Evolutionary conservation across 805 yeast genomes (phyloP).

Genomic region (Candida palmyrensis): DNA sequence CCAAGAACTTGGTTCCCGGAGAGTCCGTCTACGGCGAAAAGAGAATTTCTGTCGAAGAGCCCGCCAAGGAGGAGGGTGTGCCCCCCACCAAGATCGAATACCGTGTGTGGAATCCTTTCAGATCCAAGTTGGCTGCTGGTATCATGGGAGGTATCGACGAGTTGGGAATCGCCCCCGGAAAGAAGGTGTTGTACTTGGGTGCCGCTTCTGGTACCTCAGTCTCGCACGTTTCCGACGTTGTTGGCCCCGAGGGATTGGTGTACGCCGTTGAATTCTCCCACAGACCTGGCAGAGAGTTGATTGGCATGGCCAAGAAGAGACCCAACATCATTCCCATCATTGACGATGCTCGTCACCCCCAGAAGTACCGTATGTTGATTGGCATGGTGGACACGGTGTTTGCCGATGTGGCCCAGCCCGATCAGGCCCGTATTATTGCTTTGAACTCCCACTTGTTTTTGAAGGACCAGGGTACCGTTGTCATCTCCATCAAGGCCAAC

Average conservation of each 20-base stretch:
- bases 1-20: slow-evolving; percentile 97
- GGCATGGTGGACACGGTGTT: slow-evolving; percentile 99
- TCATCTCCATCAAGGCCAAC: slow-evolving; percentile 98
- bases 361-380: slow-evolving; percentile 97
- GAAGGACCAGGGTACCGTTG: slow-evolving; percentile 98
- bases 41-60: slow-evolving; percentile 90
- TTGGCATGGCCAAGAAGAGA: slow-evolving; percentile 99
- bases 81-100: slow-evolving; percentile 94
- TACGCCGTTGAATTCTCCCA: slow-evolving; percentile 99
- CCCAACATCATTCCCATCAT: slow-evolving; percentile 98
- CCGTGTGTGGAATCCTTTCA: slow-evolving; percentile 99
- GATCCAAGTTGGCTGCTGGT: slow-evolving; percentile 99
- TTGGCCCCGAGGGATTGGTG: slow-evolving; percentile 98
- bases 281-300: slow-evolving; percentile 99
- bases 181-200: slow-evolving; percentile 94
- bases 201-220: slow-evolving; percentile 99
- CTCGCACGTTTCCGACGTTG: slow-evolving; percentile 96
- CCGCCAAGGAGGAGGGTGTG: slow-evolving; percentile 80
- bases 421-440: slow-evolving; percentile 99
- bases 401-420: slow-evolving; percentile 99
- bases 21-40: slow-evolving; percentile 98
- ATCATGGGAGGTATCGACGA: slow-evolving; percentile 99
- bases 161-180: slow-evolving; percentile 95
- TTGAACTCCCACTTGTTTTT: slow-evolving; percentile 96
- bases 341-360: slow-evolving; percentile 99